Base-by-base conservation (phyloP, 2,329 filamentous ascomycete genomes). In the Colletotrichum sp. region DNA sequence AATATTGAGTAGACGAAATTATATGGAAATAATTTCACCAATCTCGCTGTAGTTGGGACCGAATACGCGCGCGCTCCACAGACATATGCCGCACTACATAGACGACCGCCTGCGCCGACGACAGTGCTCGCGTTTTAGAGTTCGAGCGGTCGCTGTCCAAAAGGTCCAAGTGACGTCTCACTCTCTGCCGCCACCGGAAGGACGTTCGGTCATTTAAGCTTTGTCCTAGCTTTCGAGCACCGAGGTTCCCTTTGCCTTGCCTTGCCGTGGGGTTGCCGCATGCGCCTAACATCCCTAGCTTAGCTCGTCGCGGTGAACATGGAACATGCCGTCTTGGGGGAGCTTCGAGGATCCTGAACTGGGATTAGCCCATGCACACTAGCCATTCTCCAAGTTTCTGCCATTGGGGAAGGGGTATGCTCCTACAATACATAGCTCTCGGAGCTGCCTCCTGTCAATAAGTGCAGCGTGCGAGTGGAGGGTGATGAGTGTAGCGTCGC, bases 151-250 rank as follows among this genome's bases (percentile, higher is more conserved):
- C 18, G 32, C 43, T 52, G 43, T 55, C n/a, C 8, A 52, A 64
- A 55, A 10, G 60, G 67, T 71, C 67, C 60, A 61, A 52, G 67
- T 74, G 72, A 71, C 59, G 72, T 71, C 67, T 67, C 72, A 66
- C 34, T 24, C 67, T 52, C 61, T 43, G 48, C 67, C 61, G 28
- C 67, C 67, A 61, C 59, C 60, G 60, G 21, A 60, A n/a, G 26
- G 67, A 52, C 60, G 36, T 21, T 43, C n/a, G 16, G 55, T 8
- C 10, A 21, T 21, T 39, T 74, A 55, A 60, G 34, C 59, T 65
- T 74, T 74, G n/a, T 43, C 21, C 28, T 66, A 15, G 39, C 63
- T 24, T 52, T 21, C 10, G 34, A 28, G 21, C 39, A 24, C 28
- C 71, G 52, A 30, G 55, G 28, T 34, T 32, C 30, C 18, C 52